A percentile compares a stretch with the other conserved stretches of the same genome.
phyloP scores from a whole-genome alignment of 2,329 filamentous ascomycete genomes.

The Mariannaea sp. region DNA sequence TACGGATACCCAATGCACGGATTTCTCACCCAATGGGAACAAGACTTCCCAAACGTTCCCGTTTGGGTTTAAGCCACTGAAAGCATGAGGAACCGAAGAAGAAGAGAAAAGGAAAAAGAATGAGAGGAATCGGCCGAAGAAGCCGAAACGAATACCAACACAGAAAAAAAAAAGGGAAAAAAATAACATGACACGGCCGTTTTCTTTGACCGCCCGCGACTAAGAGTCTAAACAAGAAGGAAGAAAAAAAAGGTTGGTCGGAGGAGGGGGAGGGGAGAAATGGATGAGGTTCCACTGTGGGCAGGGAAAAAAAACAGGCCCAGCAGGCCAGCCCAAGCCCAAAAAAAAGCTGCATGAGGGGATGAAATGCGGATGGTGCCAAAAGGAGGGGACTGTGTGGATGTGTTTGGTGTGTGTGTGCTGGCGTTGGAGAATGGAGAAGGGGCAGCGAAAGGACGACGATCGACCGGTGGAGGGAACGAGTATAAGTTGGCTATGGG shows the following conservation, averaged over 20 bases:
- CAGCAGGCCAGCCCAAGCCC: no score
- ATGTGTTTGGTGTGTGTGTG: no score
- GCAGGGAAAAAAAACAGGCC: neutral
- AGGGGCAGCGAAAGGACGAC: constrained; percentile 30
- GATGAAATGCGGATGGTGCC: neutral
- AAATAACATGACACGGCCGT: constrained; percentile 34
- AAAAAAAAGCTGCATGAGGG: no score
- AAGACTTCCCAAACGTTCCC: no score
- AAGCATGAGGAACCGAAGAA: no score
- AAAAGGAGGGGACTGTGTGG: no score
- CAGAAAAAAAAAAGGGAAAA: constrained; percentile 28
- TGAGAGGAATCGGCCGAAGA: no score
- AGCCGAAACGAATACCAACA: neutral
- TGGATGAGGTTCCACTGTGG: neutral
- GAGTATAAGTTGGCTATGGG: constrained; percentile 48
- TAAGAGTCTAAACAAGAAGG: no score
- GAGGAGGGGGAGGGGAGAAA: neutral
- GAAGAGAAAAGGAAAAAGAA: constrained; percentile 37
- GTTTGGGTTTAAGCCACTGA: no score
- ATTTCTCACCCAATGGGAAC: constrained; percentile 25
- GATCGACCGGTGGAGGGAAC: constrained; percentile 32
- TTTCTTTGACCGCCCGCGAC: no score
- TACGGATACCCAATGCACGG: constrained; percentile 49
- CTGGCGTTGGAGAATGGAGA: neutral
- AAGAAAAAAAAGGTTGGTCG: no score